Conservation (phyloP, 129 eudicot genomes). For the Escallonia herrerae region DNA sequence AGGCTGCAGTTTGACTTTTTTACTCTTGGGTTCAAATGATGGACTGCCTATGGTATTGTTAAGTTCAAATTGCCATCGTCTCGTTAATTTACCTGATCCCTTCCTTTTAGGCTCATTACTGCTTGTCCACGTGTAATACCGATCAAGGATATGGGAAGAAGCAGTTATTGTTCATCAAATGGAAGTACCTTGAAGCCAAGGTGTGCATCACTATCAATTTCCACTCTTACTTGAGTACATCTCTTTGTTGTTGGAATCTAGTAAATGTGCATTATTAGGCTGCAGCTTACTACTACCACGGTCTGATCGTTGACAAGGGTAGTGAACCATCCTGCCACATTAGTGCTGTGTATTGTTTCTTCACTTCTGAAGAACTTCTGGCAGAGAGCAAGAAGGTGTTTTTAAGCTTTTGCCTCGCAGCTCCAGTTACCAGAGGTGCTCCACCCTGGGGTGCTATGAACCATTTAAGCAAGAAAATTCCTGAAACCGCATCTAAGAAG, state of each 20-base stretch:
- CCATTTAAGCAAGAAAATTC: conserved; percentile 74
- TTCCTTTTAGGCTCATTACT: conserved; percentile 53
- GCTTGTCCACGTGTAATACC: conserved; percentile 52
- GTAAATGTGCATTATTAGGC: conserved; percentile 38
- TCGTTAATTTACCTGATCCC: no score
- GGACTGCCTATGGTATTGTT: no score
- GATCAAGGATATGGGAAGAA: conserved; percentile 51
- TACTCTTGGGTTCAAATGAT: no score
- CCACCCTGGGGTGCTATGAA: conserved; percentile 91
- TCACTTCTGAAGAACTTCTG: conserved; percentile 71
- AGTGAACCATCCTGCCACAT: conserved; percentile 70
- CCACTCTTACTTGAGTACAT: background rate
- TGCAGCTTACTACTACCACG: conserved; percentile 93
- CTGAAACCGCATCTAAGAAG: conserved; percentile 79
- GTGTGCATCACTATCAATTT: conserved; percentile 21
- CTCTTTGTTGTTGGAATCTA: background rate
- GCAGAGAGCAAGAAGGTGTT: conserved; percentile 90
- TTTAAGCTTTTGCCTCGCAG: conserved; percentile 70
- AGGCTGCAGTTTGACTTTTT: no score
- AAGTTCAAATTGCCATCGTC: no score
- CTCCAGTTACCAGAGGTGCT: conserved; percentile 78
- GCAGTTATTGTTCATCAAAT: conserved; percentile 68
- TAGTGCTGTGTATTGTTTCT: conserved; percentile 68
- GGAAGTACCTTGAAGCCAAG: conserved; percentile 94
- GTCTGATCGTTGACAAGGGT: conserved; percentile 69